A percentile compares a stretch with the other conserved stretches of the same genome.
phyloP scores from a whole-genome alignment of 169 alveolate species.

The Cryptosporidium muris region DNA sequence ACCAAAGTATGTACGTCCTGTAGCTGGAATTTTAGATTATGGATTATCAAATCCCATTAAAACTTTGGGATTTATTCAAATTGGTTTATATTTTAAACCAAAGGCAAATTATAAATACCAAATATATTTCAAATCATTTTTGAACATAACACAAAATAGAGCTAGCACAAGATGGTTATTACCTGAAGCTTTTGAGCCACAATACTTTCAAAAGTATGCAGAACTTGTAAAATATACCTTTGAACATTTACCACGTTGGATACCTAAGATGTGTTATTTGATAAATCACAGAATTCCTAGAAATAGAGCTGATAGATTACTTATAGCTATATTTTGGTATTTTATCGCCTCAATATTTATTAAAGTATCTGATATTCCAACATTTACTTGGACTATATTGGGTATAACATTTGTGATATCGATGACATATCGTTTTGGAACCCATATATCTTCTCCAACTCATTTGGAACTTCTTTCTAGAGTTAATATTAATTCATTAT shows the following conservation, averaged over 20 bases:
- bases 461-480: slow-evolving; percentile 43
- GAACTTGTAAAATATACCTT: slow-evolving; percentile 24
- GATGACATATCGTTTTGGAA: slow-evolving; percentile 55
- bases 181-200: slow-evolving; percentile 65
- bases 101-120: slow-evolving; percentile 4
- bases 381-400: slow-evolving; percentile 14
- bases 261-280: slow-evolving; percentile 46
- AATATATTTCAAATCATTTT: slow-evolving; percentile 1
- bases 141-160: slow-evolving; percentile 4
- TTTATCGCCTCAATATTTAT: not conserved
- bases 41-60: slow-evolving; percentile 61
- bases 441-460: slow-evolving; percentile 46
- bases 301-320: slow-evolving; percentile 26
- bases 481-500: slow-evolving; percentile 7
- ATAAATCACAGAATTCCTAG: slow-evolving; percentile 61
- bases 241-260: slow-evolving; percentile 68
- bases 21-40: slow-evolving; percentile 58
- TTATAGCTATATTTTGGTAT: slow-evolving; percentile 31
- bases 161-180: slow-evolving; percentile 52
- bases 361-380: not conserved
- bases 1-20: slow-evolving; percentile 50
- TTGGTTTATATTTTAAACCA: slow-evolving; percentile 27
- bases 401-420: slow-evolving; percentile 5
- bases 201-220: slow-evolving; percentile 64
- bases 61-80: slow-evolving; percentile 62